These are phyloP conservation scores for Bullera alba DNA, from an alignment of 768 basidiomycete species.

Conservation along the genomic window DNA sequence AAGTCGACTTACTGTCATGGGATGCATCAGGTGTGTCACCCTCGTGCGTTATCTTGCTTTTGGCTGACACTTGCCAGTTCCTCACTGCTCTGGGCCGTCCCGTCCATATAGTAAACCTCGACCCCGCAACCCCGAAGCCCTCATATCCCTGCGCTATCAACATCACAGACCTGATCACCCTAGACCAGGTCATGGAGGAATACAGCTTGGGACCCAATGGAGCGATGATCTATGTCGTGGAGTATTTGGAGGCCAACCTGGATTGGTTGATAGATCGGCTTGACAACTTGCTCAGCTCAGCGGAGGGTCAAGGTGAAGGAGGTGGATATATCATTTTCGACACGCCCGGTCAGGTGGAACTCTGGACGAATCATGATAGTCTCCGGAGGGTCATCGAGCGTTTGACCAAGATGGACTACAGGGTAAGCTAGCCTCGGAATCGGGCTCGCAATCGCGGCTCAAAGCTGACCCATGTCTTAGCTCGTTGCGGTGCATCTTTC, in stretches of 20 bases:
- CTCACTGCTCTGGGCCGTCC: slow-evolving; percentile 79
- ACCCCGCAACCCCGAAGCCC: slow-evolving; percentile 84
- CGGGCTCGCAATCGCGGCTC: background rate
- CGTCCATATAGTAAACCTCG: slow-evolving; percentile 85
- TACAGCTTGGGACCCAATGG: slow-evolving; percentile 89
- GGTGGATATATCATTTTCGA: slow-evolving; percentile 90
- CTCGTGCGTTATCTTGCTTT: background rate
- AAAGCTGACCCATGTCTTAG: slow-evolving; percentile 48
- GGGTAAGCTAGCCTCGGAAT: slow-evolving; percentile 55
- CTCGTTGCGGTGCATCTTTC: slow-evolving; percentile 90
- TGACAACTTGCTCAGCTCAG: slow-evolving; percentile 66
- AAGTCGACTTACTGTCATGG: slow-evolving; percentile 51
- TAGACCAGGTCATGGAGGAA: slow-evolving; percentile 77
- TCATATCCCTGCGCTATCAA: slow-evolving; percentile 87
- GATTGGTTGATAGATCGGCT: slow-evolving; percentile 55
- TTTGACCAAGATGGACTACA: slow-evolving; percentile 66
- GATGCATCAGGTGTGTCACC: slow-evolving; percentile 45
- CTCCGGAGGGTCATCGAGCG: slow-evolving; percentile 69
- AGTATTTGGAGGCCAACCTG: slow-evolving; percentile 89
- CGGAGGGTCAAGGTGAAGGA: slow-evolving; percentile 56
- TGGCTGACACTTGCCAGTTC: slow-evolving; percentile 48
- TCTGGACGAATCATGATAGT: slow-evolving; percentile 91
- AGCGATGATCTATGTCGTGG: slow-evolving; percentile 91
- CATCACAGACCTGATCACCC: slow-evolving; percentile 75
- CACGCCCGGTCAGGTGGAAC: slow-evolving; percentile 92